These are phyloP conservation scores for Sclerotinia nivalis DNA, from an alignment of 2,329 filamentous ascomycete genomes.

Conservation along the genomic window DNA sequence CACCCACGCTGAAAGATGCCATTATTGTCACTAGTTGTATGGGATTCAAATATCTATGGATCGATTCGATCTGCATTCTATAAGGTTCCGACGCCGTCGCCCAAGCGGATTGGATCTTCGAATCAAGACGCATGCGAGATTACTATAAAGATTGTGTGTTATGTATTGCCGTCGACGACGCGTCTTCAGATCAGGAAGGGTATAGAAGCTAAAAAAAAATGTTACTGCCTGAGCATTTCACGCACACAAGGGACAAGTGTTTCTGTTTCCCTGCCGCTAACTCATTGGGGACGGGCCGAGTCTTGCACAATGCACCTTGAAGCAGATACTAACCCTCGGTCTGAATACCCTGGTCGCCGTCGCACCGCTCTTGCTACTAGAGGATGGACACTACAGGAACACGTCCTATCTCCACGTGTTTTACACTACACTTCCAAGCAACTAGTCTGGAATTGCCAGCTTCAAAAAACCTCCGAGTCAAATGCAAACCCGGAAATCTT, in stretches of 20 bases:
- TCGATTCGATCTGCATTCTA: neutral
- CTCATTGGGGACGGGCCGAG: neutral
- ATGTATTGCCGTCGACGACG: neutral
- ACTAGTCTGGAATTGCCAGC: neutral
- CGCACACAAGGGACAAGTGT: neutral
- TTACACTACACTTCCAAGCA: neutral
- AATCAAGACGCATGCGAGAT: neutral
- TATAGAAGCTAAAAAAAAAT: too few relatives aligned
- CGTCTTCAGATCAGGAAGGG: neutral
- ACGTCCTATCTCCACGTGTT: neutral
- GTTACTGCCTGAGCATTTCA: neutral
- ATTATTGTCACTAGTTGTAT: neutral
- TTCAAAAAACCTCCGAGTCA: neutral
- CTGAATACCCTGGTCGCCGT: rapidly evolving
- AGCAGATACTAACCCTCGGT: neutral
- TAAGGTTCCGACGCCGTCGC: neutral
- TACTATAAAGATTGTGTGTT: neutral
- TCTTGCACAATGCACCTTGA: neutral
- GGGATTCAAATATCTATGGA: neutral
- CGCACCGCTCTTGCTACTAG: neutral
- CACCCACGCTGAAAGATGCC: neutral
- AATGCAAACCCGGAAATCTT: neutral
- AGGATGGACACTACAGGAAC: neutral
- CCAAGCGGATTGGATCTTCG: neutral
- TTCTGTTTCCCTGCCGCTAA: neutral